Evolutionary conservation across 164 flowering plant genomes (phyloP), one percentile per base, ranked within the genome.

Genomic region (Piper betle): DNA sequence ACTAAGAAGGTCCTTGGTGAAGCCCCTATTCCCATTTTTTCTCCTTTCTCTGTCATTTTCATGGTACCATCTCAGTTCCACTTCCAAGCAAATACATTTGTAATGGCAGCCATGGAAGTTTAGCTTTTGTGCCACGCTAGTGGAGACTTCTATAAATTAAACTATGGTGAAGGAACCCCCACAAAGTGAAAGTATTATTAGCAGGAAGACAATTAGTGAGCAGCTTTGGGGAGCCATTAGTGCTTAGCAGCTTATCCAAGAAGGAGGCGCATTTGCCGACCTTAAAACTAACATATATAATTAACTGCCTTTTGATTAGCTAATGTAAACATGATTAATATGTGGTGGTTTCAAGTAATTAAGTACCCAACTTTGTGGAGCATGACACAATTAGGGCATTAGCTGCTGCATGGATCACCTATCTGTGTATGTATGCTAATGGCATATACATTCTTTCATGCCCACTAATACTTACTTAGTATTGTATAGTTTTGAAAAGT

Each of bases 331-430:
- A 55, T 6, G 50, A 25, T 38, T 55, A 55, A 38, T 25, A 25
- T 25, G 33, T 55, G 33, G 33, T 25, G 33, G 33, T 25, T 25
- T 25, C 33, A 25, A 25, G 33, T 25, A 25, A 25, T 25, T 25
- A 25, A 25, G 33, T 25, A 25, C 33, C 33, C 33, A 25, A 25
- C 33, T 25, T 25, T 25, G 38, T 55, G 39, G 58, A 55, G 33
- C 58, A 55, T 55, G 58, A 55, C 58, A 55, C 16, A 55, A 42
- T 25, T 25, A 25, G 58, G 39, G 25, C 58, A 55, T 25, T 55
- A 2, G 1, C 15, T 46, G 46, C 46, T 46, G 46, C 46, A 42
- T 6, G 50, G 50, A 12, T 46, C 33, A 25, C 2, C 6, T 46
- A 46, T 46, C 50, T 15, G 11, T 46, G 50, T 25, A 2, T 25